A percentile compares a stretch with the other conserved stretches of the same genome.
phyloP scores from a whole-genome alignment of 768 basidiomycete genomes.

The Pleurotus eryngii region DNA sequence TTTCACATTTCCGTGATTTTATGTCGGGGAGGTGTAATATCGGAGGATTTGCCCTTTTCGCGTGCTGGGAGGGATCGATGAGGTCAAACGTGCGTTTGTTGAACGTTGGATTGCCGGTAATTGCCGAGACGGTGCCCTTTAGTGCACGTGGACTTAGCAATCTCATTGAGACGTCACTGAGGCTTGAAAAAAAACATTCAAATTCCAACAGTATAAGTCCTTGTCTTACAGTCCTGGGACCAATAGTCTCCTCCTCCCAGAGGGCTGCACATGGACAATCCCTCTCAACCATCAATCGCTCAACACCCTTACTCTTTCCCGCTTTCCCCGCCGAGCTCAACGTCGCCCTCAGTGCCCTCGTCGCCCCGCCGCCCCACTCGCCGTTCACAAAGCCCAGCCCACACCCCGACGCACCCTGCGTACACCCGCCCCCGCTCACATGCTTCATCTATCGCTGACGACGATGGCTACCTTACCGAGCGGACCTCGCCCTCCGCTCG shows the following conservation, averaged over 20 bases:
- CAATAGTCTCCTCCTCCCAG: conserved; percentile 1
- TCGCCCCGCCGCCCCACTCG: conserved; percentile 19
- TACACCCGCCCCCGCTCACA: conserved; percentile 22
- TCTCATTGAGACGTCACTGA: conserved; percentile 2
- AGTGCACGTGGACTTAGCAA: conserved; percentile 7
- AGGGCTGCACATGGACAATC: conserved; percentile 5
- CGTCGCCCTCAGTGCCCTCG: conserved; percentile 22
- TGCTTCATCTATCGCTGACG: conserved; percentile 33
- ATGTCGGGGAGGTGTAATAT: not conserved
- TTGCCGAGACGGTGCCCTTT: not conserved
- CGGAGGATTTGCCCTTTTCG: not conserved
- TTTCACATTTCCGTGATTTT: too few relatives aligned
- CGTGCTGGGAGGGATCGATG: conserved; percentile 2
- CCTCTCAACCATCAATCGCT: not conserved
- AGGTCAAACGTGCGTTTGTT: conserved; percentile 9
- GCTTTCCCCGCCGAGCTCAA: conserved; percentile 45
- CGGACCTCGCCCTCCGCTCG: conserved; percentile 26
- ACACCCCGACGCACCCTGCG: conserved; percentile 11
- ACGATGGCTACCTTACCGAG: conserved; percentile 40
- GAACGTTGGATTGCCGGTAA: conserved; percentile 8
- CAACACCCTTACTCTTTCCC: conserved; percentile 31
- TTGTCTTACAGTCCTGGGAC: conserved; percentile 6
- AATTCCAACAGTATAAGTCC: conserved; percentile 5
- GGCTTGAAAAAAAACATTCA: not conserved
- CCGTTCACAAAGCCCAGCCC: conserved; percentile 14